Base-by-base conservation (phyloP, 1,284 basidiomycete species). In the Anthracocystis panici-leucophaei region DNA sequence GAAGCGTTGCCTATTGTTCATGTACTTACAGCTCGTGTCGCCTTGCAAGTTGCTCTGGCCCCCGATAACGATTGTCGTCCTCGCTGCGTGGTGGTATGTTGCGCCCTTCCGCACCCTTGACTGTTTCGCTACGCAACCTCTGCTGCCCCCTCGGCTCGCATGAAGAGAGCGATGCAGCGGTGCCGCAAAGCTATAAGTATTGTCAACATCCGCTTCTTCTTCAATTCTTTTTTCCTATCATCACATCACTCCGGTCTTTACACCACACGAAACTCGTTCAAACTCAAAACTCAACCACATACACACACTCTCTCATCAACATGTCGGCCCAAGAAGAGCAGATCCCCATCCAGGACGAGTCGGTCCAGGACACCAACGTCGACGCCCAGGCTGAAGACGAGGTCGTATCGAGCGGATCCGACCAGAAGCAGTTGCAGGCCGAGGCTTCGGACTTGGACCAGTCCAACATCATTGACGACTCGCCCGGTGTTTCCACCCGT, bases 401-500 rank as follows among this genome's bases (percentile, higher is more conserved):
- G 48, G 53, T 65, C 2, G 65, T 50, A 35, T 53, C 62, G 42
- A 60, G 49, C 48, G 62, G 64, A 10, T 67, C 63, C 25, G 72
- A 68, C 14, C 45, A 65, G 65, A 62, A 71, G 56, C 75, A 78
- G 65, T 45, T 73, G 25, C 20, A 64, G 20, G 29, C 65, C 12
- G 75, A 78, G 12, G 67, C 65, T 25, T 59, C 67, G 31, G 68
- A 78, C 44, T 60, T 78, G 7, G 72, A 78, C 67, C 20, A 48
- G 51, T 51, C 50, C 65, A 78, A 78, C 75, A 75, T 78, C 72
- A 71, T 78, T 65, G 75, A 78, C 49, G 52, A 71, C 65, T 75
- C 71, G 33, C 61, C 71, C 46, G 75, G 72, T 42, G 71, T 75
- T 33, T 54, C 57, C 16, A 78, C 68, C 23, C 71, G 75, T n/a